phyloP scores from a whole-genome alignment of 129 eudicot genomes.

The Kitagawia praeruptora region DNA sequence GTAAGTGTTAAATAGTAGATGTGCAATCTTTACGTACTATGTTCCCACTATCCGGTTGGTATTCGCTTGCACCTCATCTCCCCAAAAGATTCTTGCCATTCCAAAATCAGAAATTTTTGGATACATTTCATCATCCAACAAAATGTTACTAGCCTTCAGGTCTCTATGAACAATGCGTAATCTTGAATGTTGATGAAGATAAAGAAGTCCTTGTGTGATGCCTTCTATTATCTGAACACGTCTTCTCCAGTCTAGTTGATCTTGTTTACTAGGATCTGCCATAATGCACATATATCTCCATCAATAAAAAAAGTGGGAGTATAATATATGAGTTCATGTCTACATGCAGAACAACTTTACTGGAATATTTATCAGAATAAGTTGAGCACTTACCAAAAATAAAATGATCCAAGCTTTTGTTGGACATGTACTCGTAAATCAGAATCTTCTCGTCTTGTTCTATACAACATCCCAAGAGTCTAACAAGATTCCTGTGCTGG shows the following conservation, averaged over 20 bases:
- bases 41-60: constrained; percentile 23
- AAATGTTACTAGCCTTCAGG: constrained; percentile 17
- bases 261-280: constrained; percentile 7
- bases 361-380: neutral
- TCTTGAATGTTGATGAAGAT: constrained; percentile 12
- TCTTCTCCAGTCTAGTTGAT: constrained; percentile 8
- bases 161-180: constrained; percentile 1
- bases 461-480: constrained; percentile 15
- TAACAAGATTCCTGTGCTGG: constrained; percentile 21
- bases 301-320: neutral
- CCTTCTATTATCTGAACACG: constrained; percentile 17
- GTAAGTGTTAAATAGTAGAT: neutral
- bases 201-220: constrained; percentile 17
- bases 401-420: constrained; percentile 13
- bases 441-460: constrained; percentile 14
- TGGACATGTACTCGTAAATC: constrained; percentile 17
- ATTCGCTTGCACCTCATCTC: constrained; percentile 1
- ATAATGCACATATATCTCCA: neutral
- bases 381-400: neutral
- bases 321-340: neutral
- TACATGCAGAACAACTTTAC: neutral
- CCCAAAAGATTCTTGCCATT: constrained; percentile 18
- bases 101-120: constrained; percentile 21
- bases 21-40: constrained; percentile 15
- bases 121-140: constrained; percentile 14